Conservation (phyloP, 768 basidiomycete species). For the Albatrellus ellisii region DNA sequence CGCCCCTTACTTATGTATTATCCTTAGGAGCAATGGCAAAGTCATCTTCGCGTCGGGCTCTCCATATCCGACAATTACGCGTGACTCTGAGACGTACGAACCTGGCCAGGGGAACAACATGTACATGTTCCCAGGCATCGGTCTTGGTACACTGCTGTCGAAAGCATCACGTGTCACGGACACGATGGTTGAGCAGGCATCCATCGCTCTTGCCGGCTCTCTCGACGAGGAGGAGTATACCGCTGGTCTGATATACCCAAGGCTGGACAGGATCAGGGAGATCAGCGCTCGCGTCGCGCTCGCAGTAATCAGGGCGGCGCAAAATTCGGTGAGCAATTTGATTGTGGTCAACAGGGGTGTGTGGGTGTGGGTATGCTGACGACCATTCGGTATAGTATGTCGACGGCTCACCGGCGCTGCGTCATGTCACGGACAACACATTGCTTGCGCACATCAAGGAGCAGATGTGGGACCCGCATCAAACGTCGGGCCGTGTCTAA, state of each 20-base stretch:
- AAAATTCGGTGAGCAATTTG: constrained; percentile 43
- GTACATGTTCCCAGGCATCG: constrained; percentile 75
- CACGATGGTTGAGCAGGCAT: constrained; percentile 80
- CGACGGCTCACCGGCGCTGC: constrained; percentile 27
- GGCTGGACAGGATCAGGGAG: constrained; percentile 73
- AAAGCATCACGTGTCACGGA: constrained; percentile 66
- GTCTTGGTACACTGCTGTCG: constrained; percentile 63
- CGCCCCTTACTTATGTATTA: background rate
- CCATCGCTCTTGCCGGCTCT: constrained; percentile 64
- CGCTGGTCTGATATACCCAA: constrained; percentile 67
- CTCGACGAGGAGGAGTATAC: constrained; percentile 57
- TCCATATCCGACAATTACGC: constrained; percentile 60
- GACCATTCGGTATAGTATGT: constrained; percentile 12
- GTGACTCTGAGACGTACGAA: constrained; percentile 42
- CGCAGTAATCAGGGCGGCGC: constrained; percentile 68
- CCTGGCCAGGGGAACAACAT: constrained; percentile 95
- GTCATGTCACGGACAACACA: constrained; percentile 40
- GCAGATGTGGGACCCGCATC: constrained; percentile 63
- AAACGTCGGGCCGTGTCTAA: constrained; percentile 5
- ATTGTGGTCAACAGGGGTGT: background rate
- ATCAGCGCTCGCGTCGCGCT: constrained; percentile 67
- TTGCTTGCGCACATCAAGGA: constrained; percentile 39
- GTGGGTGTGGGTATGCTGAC: constrained; percentile 2
- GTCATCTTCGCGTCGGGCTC: constrained; percentile 85
- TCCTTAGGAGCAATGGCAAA: constrained; percentile 32